Evolutionary conservation across 2,329 filamentous ascomycete species (phyloP), one percentile per base, ranked within the genome.

Genomic region (Curvularia spicifera): DNA sequence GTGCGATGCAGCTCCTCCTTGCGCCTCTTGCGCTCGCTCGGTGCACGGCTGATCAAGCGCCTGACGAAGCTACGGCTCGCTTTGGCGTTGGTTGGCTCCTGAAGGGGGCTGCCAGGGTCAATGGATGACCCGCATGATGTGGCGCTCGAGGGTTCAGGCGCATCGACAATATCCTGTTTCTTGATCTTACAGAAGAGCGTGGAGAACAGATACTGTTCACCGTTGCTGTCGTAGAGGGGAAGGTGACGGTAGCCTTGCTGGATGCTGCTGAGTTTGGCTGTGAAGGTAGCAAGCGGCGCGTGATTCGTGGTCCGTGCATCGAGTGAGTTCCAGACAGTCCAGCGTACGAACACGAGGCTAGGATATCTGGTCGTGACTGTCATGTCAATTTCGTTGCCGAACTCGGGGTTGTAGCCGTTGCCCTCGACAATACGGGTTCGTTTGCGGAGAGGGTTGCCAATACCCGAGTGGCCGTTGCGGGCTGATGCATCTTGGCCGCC

Each of bases 351-450:
- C 57, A 98, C 90, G 29, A 99, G 83, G 68, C 95, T 92, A 0
- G 94, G 93, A 72, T 94, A 93, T 73, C 96, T 96, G n/a, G 95
- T 98, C 47, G 92, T 92, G 24, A 97, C 83, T 55, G 87, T 89
- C 77, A 97, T 89, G 60, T 87, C 86, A 78, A 94, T 91, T 57
- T 86, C 85, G 67, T 91, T 87, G 67, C 93, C 87, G 77, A 96
- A 99, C 54, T 89, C 83, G 1, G 95, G 95, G 74, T 97, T 96
- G 80, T 96, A 98, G 24, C 93, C 94, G 73, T 99, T 98, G 75
- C 91, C 91, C 60, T 86, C 86, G 29, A 94, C 87, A 53, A 96
- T 89, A 62, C 86, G 86, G 1, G 95, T 98, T 56, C 91, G 89
- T 63, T 89, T 87, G 67, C 90, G 89, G 64, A 93, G 86, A 7